Evolutionary conservation across 2,329 filamentous ascomycete species (phyloP), one percentile per base, ranked within the genome.

Genomic region (Podosphaera aphanis): DNA sequence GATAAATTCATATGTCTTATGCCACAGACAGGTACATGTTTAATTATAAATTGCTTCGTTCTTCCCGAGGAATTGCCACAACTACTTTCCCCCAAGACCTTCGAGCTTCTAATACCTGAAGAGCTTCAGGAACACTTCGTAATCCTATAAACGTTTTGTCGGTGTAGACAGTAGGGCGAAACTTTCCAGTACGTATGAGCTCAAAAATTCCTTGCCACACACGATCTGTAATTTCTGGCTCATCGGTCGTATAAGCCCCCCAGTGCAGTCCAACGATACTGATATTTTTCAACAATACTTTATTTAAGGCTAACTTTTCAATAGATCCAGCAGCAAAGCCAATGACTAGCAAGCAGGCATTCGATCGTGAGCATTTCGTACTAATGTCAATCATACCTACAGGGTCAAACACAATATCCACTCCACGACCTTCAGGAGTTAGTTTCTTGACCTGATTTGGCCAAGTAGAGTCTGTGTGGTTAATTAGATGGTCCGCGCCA

Each of bases 61-160:
- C 69, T 39, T 74, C 68, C 54, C 85, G 81, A 1, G 79, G 77
- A 37, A 95, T 68, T 63, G 83, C 83, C 18, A 94, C 78, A 1
- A 94, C 83, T 0, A 95, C 88, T 69, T 95, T 95, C 0, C 88
- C 88, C 88, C 88, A 95, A 1, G 85, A 93, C 44, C 80, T 82
- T 49, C 88, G 69, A 1, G 74, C 74, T 1, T 83, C 86, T 46
- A 95, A 63, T 2, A 81, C 81, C 55, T 78, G 68, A 55, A 95
- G 61, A 0, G 86, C 86, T 49, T 72, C 73, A 0, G 80, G 79
- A 23, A 94, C 71, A 48, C 69, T 77, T 55, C 93, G 84, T 46
- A 95, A 62, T 0, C 88, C 88, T 13, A 81, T 74, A 62, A 85
- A 94, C 55, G 79, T 75, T 61, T 77, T 73, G 58, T 93, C 85